Conservation (phyloP, 805 yeast species). For the Metschnikowia arizonensis region DNA sequence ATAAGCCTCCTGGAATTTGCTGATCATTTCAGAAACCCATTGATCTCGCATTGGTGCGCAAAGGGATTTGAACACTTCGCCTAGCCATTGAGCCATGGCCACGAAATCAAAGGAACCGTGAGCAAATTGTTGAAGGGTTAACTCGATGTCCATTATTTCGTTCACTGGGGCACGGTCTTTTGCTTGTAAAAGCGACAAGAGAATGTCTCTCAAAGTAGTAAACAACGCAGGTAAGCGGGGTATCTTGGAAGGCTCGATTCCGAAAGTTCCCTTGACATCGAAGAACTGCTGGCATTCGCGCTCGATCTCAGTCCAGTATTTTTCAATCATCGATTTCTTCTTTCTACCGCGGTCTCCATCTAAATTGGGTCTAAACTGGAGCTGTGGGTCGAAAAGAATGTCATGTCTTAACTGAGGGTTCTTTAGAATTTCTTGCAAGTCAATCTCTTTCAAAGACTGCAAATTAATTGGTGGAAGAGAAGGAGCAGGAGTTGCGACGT, state of each 20-base stretch:
- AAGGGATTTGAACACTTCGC: conserved; percentile 74
- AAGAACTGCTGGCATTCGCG: conserved; percentile 55
- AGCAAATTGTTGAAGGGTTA: conserved; percentile 68
- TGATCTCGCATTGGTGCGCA: conserved; percentile 95
- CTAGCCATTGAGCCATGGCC: conserved; percentile 68
- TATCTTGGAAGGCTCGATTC: conserved; percentile 20
- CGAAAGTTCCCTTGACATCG: conserved; percentile 14
- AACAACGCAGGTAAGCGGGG: conserved; percentile 64
- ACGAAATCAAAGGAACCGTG: conserved; percentile 72
- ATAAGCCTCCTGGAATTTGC: conserved; percentile 50
- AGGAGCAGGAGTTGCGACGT: conserved; percentile 23
- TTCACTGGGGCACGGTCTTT: conserved; percentile 65
- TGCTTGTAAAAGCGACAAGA: conserved; percentile 70
- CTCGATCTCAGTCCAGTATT: conserved; percentile 77
- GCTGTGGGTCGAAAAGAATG: conserved; percentile 83
- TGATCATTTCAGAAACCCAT: conserved; percentile 81
- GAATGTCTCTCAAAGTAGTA: conserved; percentile 71
- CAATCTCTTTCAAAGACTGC: conserved; percentile 79
- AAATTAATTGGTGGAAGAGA: conserved; percentile 79
- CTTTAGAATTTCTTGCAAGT: conserved; percentile 79
- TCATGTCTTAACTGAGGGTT: conserved; percentile 94
- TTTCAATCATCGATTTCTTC: conserved; percentile 70
- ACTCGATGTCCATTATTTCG: conserved; percentile 71
- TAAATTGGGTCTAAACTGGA: conserved; percentile 85
- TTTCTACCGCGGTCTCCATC: conserved; percentile 88